These are phyloP conservation scores for Cytauxzoon felis DNA, from an alignment of 169 alveolate genomes.

Conservation along the genomic window DNA sequence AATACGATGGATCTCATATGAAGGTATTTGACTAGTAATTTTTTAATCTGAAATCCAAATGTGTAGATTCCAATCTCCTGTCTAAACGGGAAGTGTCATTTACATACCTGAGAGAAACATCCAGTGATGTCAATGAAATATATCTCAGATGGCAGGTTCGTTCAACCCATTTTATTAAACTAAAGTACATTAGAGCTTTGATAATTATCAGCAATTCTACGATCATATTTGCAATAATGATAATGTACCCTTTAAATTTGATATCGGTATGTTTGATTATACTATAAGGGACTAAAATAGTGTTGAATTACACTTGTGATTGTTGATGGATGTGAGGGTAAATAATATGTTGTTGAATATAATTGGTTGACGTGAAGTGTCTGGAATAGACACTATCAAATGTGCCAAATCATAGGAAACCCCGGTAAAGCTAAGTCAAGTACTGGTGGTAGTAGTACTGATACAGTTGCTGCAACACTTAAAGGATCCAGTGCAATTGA, in stretches of 20 bases:
- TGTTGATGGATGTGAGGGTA: too few relatives aligned
- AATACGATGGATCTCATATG: constrained; percentile 58
- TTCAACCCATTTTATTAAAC: too few relatives aligned
- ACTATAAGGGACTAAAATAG: not conserved
- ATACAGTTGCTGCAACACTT: too few relatives aligned
- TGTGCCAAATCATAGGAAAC: too few relatives aligned
- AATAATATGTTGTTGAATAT: too few relatives aligned
- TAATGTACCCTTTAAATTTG: constrained; percentile 57
- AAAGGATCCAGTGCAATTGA: too few relatives aligned
- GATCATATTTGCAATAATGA: constrained; percentile 27
- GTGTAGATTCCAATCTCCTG: constrained; percentile 21
- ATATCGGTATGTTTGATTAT: constrained; percentile 36
- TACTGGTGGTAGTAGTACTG: too few relatives aligned
- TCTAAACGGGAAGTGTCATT: constrained; percentile 54
- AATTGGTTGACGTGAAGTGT: too few relatives aligned
- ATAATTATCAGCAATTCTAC: constrained; percentile 21
- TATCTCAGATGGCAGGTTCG: constrained; percentile 52
- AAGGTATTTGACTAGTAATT: constrained; percentile 29
- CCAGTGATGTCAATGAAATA: constrained; percentile 15
- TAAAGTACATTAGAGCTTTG: constrained; percentile 27
- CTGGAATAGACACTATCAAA: not conserved
- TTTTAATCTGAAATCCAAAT: not conserved
- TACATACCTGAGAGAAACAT: constrained; percentile 37
- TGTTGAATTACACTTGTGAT: too few relatives aligned
- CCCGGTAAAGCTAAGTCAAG: too few relatives aligned